Percentiles rank a stretch among this genome's conserved stretches.
phyloP scores from a whole-genome alignment of 2,329 filamentous ascomycete species.

The Neopestalotiopsis sp. region DNA sequence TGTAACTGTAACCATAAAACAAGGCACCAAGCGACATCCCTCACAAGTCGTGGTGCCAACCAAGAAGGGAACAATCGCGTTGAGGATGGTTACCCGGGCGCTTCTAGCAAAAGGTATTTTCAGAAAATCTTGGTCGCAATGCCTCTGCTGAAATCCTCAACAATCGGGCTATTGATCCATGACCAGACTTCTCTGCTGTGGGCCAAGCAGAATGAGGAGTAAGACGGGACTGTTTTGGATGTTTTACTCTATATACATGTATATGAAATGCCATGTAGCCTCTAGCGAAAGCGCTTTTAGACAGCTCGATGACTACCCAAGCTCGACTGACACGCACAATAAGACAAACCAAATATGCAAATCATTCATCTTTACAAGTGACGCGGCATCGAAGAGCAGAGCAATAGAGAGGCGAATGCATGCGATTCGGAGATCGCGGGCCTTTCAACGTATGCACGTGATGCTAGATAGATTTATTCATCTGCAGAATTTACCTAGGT shows the following conservation, averaged over 20 bases:
- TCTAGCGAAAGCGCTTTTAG: too few relatives aligned
- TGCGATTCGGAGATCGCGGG: background rate
- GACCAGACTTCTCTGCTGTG: background rate
- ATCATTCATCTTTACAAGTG: background rate
- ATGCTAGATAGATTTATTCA: slow-evolving; percentile 41
- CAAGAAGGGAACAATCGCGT: background rate
- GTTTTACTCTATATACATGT: background rate
- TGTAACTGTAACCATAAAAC: background rate
- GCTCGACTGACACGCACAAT: background rate
- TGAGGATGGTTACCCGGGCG: background rate
- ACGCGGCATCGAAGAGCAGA: background rate
- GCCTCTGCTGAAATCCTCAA: background rate
- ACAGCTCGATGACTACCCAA: too few relatives aligned
- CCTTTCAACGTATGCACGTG: slow-evolving; percentile 38
- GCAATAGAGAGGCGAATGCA: background rate
- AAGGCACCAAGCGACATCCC: background rate
- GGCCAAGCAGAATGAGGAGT: background rate
- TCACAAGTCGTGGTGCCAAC: too few relatives aligned
- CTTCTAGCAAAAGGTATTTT: background rate
- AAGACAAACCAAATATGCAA: background rate
- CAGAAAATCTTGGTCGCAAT: background rate
- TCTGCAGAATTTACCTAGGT: slow-evolving; percentile 37
- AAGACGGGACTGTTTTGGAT: background rate
- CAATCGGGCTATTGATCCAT: too few relatives aligned
- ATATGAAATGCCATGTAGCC: background rate